Evolutionary conservation across 1,284 basidiomycete species (phyloP).

Genomic region (Coriolopsis trogii): DNA sequence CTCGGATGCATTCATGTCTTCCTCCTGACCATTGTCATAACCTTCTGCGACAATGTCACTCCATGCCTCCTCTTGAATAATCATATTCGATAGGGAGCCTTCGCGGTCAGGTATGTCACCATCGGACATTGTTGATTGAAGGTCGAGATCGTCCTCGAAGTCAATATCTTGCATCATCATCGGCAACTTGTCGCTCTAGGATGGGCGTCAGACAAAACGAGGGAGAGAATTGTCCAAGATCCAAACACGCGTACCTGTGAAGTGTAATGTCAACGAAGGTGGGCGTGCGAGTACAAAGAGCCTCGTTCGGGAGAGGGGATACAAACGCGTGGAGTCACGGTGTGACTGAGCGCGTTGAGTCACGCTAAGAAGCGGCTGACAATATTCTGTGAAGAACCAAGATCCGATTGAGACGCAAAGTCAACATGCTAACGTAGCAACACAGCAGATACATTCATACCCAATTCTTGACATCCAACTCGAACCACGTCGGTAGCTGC

Average conservation of each 20-base stretch:
- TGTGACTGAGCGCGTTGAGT: constrained; percentile 8
- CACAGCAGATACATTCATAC: constrained; percentile 32
- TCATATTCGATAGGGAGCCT: too few species aligned
- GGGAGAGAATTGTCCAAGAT: too few species aligned
- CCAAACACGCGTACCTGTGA: too few species aligned
- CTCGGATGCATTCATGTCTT: not conserved
- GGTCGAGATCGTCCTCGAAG: too few species aligned
- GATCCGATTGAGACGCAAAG: not conserved
- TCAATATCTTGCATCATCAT: too few species aligned
- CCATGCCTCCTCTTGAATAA: too few species aligned
- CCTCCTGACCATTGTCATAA: not conserved
- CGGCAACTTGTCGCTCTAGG: too few species aligned
- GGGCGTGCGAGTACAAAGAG: too few species aligned
- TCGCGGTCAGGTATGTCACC: too few species aligned
- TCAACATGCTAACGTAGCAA: not conserved
- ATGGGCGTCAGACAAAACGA: too few species aligned
- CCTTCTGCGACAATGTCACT: not conserved
- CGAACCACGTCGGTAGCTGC: constrained; percentile 67
- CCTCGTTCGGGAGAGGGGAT: not conserved
- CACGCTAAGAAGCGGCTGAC: constrained; percentile 14
- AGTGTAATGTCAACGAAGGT: too few species aligned
- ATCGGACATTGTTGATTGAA: too few species aligned
- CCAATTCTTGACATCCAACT: constrained; percentile 56
- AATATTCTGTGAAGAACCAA: not conserved
- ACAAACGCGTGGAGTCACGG: constrained; percentile 1